Evolutionary conservation across 1,284 basidiomycete genomes (phyloP), one percentile per base, ranked within the genome.

Genomic region (Tilletia caries): DNA sequence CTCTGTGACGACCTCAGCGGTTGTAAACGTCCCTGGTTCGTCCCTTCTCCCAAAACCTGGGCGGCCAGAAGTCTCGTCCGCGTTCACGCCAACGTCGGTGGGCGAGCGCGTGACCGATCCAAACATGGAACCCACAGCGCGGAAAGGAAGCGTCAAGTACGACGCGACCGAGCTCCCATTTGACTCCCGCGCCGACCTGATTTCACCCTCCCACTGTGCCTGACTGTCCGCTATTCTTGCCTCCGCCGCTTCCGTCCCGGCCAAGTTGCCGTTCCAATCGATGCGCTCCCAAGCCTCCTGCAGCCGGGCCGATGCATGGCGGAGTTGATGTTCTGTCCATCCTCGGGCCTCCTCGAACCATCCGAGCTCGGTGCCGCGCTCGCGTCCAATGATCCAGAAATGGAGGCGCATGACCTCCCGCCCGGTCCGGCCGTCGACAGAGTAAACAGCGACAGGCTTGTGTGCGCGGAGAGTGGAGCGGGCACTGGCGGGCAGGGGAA

Each of bases 1-100:
- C 68, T 81, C 79, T 18, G 76, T 72, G 34, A 78, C 74, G 33
- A 78, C 79, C 41, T 80, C 79, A 15, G 77, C 79, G 3, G 76
- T 67, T 4, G 75, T 75, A 71, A 75, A 80, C 0, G 79, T 80
- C 1, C 79, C 79, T 1, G 75, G 75, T 52, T 74, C 32, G 4
- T 34, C 18, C n/a, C 33, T 10, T 23, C 58, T 25, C 13, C 29
- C 27, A 25, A 48, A 67, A 3, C 15, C 8, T 41, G 10, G 8
- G 10, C 37, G 37, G 37, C 15, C 37, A 33, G 58, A 34, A 6
- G 29, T 20, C 29, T 34, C 32, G 58, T 29, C 58, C 6, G 20
- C 32, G n/a, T n/a, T 33, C 1, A 62, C 32, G 32, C 58, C 58
- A 15, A 62, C 32, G 18, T 62, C 29, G 18, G 27, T 8, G 3